Evolutionary conservation across 805 yeast genomes (phyloP), one percentile per base, ranked within the genome.

Genomic region (Myxozyma melibiosi): DNA sequence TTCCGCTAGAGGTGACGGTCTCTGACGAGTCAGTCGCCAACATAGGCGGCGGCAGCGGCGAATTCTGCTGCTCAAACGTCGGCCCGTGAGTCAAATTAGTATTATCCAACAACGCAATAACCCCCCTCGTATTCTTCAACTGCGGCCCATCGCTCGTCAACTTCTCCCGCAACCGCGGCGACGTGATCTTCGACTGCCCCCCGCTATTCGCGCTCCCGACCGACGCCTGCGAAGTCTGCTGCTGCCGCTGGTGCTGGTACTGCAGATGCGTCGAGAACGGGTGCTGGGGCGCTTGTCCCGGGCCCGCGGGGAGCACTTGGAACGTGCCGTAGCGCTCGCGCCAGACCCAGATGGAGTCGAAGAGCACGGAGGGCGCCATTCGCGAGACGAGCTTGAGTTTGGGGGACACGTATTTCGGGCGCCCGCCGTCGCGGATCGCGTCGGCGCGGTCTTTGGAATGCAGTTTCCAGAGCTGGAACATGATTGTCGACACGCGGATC

Each of bases 381-480:
- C 99, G 80, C 4, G 95, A 85, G 48, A 88, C 78, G 14, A 91
- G 80, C 16, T 49, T 61, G 24, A 71, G 64, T 7, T 41, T 46
- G 7, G 70, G 68, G 8, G 66, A 55, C 6, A 58, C 51, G 20
- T 55, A 59, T n/a, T 62, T 55, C 13, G 64, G 56, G 25, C 35
- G 24, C 2, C 51, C 35, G 5, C 57, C 60, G n/a, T 42, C 60
- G 13, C 57, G 42, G 11, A 47, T 27, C 8, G 63, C 45, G 14
- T 60, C 63, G 8, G 52, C 51, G 44, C 53, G 39, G 33, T 60
- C 64, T 31, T 48, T 60, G 49, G 85, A 81, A 71, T 88, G 88
- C 57, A 90, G 77, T 58, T 86, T 88, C 99, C 99, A 92, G 76
- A 90, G 85, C 68, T 90, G 90, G 67, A 87, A 81, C 94, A 94